These are phyloP conservation scores for Linum tenue DNA, from an alignment of 345 rosid species.

Conservation along the genomic window DNA sequence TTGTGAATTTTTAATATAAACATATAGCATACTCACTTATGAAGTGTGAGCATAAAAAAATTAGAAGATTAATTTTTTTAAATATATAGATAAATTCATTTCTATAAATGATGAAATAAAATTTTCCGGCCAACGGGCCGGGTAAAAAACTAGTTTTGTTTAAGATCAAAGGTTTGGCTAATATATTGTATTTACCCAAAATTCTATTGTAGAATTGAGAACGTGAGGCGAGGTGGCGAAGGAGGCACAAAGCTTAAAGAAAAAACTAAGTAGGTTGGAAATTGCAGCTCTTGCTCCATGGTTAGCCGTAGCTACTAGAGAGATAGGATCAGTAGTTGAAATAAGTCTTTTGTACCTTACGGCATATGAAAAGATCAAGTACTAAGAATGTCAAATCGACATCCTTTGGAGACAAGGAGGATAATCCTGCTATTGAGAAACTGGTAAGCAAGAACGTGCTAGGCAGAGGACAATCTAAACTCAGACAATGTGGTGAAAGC, in stretches of 20 bases:
- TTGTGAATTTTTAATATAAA: too few species aligned
- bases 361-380: constrained; percentile 41
- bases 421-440: constrained; percentile 20
- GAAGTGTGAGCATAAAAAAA: too few species aligned
- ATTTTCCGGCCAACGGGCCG: too few species aligned
- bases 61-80: too few species aligned
- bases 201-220: constrained; percentile 43
- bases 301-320: constrained; percentile 85
- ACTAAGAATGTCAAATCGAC: constrained; percentile 26
- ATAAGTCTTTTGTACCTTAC: constrained; percentile 23
- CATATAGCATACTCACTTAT: too few species aligned
- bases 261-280: constrained; percentile 50
- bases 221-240: constrained; percentile 74
- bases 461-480: constrained; percentile 8
- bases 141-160: too few species aligned
- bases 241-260: constrained; percentile 82
- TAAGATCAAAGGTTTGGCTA: too few species aligned
- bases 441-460: constrained; percentile 17
- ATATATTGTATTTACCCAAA: neutral
- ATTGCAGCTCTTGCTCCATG: constrained; percentile 73
- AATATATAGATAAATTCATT: too few species aligned
- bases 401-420: constrained; percentile 25
- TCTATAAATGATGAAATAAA: too few species aligned
- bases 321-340: constrained; percentile 69
- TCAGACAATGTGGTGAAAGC: constrained; percentile 19